A percentile compares a stretch with the other conserved stretches of the same genome.
These are phyloP conservation scores for Hygrocybe coccinea DNA, from an alignment of 768 basidiomycete species.

Conservation along the genomic window DNA sequence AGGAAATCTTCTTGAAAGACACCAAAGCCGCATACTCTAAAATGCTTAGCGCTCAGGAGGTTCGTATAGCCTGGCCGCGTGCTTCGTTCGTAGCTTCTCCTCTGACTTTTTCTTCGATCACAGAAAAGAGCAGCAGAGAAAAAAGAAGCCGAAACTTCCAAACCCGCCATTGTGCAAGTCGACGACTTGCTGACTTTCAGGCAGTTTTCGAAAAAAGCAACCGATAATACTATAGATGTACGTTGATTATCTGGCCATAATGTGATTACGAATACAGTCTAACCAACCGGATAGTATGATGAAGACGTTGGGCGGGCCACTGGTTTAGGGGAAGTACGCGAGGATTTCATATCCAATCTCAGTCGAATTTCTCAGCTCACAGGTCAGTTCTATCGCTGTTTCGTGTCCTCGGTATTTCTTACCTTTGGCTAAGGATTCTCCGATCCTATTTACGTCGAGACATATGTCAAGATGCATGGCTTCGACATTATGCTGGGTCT, in stretches of 20 bases:
- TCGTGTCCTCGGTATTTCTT: neutral
- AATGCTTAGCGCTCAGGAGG: conserved; percentile 96
- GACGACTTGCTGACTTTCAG: conserved; percentile 91
- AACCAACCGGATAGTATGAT: conserved; percentile 56
- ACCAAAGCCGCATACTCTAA: conserved; percentile 88
- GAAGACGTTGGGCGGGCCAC: conserved; percentile 88
- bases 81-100: neutral
- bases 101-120: neutral
- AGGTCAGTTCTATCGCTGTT: conserved; percentile 40
- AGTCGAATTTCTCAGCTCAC: conserved; percentile 92
- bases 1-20: conserved; percentile 75
- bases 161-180: conserved; percentile 72
- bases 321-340: conserved; percentile 73
- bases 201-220: conserved; percentile 90
- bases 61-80: conserved; percentile 27
- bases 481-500: conserved; percentile 91
- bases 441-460: conserved; percentile 97
- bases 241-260: conserved; percentile 14
- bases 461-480: conserved; percentile 94
- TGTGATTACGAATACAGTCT: neutral
- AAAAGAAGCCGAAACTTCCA: conserved; percentile 73
- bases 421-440: conserved; percentile 67
- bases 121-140: conserved; percentile 90
- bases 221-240: conserved; percentile 74
- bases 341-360: conserved; percentile 93